A percentile compares a stretch with the other conserved stretches of the same genome.
Conservation (phyloP, 2,329 filamentous ascomycete genomes). For the Cytospora leucostoma region DNA sequence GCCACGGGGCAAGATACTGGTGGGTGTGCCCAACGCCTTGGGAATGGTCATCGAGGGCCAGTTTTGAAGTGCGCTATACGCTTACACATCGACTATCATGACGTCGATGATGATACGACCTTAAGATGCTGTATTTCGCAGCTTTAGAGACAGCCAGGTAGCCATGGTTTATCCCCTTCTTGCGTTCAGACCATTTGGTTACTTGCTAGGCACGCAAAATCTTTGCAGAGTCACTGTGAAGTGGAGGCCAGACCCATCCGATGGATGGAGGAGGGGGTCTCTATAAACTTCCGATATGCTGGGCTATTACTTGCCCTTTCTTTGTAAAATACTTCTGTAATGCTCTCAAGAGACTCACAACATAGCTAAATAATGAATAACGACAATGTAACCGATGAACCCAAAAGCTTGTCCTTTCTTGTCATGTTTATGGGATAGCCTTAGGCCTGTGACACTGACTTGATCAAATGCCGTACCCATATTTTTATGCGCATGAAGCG, state of each 20-base stretch:
- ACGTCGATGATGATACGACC: neutral
- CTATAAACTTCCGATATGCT: neutral
- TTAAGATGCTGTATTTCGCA: neutral
- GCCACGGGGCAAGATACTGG: constrained; percentile 56
- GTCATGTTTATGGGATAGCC: too few species aligned
- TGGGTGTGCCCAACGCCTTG: constrained; percentile 60
- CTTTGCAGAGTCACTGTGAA: neutral
- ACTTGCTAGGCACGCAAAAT: neutral
- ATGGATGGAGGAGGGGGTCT: neutral
- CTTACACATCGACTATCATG: neutral
- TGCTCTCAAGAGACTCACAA: neutral
- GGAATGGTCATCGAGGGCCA: constrained; percentile 62
- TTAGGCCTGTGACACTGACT: too few species aligned
- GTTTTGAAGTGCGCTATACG: constrained; percentile 27
- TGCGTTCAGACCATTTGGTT: neutral
- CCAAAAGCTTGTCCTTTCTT: too few species aligned
- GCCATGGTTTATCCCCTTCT: neutral
- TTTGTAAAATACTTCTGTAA: neutral
- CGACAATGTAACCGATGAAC: neutral
- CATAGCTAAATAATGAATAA: neutral
- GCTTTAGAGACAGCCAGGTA: neutral
- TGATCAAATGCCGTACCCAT: neutral
- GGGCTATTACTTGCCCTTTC: neutral
- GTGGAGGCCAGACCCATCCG: neutral
- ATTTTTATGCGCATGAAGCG: constrained; percentile 33